Evolutionary conservation across 176 grass and related monocot species (phyloP), one percentile per base, ranked within the genome.

Genomic region (Zizania latifolia): DNA sequence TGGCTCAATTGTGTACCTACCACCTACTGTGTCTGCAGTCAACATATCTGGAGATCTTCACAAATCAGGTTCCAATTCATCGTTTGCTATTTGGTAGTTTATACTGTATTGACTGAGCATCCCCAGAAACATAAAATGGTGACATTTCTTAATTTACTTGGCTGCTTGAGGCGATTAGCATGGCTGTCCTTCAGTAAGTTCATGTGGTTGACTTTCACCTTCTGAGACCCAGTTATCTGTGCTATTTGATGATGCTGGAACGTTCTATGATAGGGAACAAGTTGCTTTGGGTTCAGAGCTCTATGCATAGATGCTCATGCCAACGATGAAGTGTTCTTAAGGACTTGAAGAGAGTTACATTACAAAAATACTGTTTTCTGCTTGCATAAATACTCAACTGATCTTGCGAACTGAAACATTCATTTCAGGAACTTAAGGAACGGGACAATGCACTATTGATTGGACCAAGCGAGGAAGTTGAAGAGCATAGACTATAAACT

Each of bases 31-130:
- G 56, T 60, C 80, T 62, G 10, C 27, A 51, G 56, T 53, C 53
- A 81, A 74, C 44, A 40, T 62, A 68, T 68, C 71, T 81, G 19
- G 77, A 62, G 84, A 81, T 81, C 71, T 81, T 79, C 74, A 66
- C 75, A 10, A 65, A 45, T 29, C 68, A 48, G 61, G 19, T 63
- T 62, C 30, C 4, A 28, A 81, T 19, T 50, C 9, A 86, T 56
- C 56, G 30, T 76, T 34, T 81, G 27, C 32, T 75, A 37, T 86
- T 76, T 56, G 57, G 21, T 65, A 70, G 45, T 76, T 81, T 70
- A 7, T 34, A 69, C 40, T 79, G 33, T 57, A 37, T 82, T 87
- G 66, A 82, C 79, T 33, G 66, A 50, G 72, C 30, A 72, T 82
- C 66, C 71, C 79, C 21, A 71, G 36, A 82, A 79, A 78, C 30